phyloP scores from a whole-genome alignment of 371 early-diverging fungal species.

The Conidiobolus incongruus region DNA sequence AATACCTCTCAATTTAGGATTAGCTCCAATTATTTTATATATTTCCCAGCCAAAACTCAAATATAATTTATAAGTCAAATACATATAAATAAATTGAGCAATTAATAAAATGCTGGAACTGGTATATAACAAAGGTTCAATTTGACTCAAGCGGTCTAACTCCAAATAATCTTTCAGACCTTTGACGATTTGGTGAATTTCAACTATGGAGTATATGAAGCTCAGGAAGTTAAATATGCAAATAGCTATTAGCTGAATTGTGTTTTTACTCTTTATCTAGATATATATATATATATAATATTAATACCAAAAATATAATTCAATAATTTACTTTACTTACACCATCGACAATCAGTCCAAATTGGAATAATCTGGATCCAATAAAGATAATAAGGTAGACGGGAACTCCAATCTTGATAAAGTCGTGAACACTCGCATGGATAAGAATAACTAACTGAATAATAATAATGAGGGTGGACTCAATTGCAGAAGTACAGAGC shows the following conservation, averaged over 20 bases:
- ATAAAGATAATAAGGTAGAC: constrained; percentile 60
- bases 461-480: too few relatives aligned
- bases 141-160: constrained; percentile 2
- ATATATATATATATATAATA: background rate
- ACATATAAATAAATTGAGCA: constrained; percentile 8
- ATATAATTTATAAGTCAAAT: constrained; percentile 25
- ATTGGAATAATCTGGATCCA: constrained; percentile 43
- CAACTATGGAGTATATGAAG: constrained; percentile 58
- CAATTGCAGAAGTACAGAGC: too few relatives aligned
- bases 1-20: constrained; percentile 58
- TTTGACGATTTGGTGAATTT: constrained; percentile 7
- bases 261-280: constrained; percentile 58
- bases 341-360: constrained; percentile 47
- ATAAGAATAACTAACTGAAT: too few relatives aligned
- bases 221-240: constrained; percentile 54
- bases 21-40: constrained; percentile 87
- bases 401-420: too few relatives aligned
- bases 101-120: constrained; percentile 9
- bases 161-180: background rate
- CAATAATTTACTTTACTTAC: too few relatives aligned
- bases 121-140: constrained; percentile 5
- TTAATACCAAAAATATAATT: too few relatives aligned
- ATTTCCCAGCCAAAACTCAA: constrained; percentile 86
- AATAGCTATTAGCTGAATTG: constrained; percentile 71
- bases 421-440: too few relatives aligned